Evolutionary conservation across 1,284 basidiomycete species (phyloP).

Genomic region (Cutaneotrichosporon cavernicola): DNA sequence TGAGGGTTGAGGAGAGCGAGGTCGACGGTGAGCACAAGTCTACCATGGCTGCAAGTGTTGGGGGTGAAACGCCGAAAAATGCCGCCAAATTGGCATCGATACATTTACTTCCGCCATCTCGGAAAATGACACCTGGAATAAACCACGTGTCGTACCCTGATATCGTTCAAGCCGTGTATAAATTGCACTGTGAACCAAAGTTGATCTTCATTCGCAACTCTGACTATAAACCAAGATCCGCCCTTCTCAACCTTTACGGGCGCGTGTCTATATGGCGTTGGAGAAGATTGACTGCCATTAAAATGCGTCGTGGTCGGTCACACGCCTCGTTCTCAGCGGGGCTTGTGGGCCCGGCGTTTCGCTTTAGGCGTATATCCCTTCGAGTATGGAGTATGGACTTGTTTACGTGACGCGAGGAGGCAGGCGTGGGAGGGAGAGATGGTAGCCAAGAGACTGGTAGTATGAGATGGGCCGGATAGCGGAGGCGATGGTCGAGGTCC

Average conservation of each 20-base stretch:
- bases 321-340: constrained; percentile 17
- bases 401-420: not conserved
- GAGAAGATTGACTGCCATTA: constrained; percentile 30
- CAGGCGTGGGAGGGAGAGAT: not conserved
- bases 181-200: not conserved
- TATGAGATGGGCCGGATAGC: too few relatives aligned
- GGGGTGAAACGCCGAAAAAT: not conserved
- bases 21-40: not conserved
- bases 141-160: not conserved
- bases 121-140: not conserved
- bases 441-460: not conserved
- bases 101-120: not conserved
- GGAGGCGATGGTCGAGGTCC: too few relatives aligned
- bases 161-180: not conserved
- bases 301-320: constrained; percentile 37
- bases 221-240: constrained; percentile 20
- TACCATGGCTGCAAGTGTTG: not conserved
- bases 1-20: constrained; percentile 17
- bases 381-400: not conserved
- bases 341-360: constrained; percentile 37
- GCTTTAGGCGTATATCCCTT: constrained; percentile 46
- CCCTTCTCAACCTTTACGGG: constrained; percentile 15
- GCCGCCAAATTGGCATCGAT: not conserved
- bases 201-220: constrained; percentile 17
- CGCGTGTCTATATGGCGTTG: constrained; percentile 20